Conservation (phyloP, 441 rosid species). For the Syzygium syzygioides region DNA sequence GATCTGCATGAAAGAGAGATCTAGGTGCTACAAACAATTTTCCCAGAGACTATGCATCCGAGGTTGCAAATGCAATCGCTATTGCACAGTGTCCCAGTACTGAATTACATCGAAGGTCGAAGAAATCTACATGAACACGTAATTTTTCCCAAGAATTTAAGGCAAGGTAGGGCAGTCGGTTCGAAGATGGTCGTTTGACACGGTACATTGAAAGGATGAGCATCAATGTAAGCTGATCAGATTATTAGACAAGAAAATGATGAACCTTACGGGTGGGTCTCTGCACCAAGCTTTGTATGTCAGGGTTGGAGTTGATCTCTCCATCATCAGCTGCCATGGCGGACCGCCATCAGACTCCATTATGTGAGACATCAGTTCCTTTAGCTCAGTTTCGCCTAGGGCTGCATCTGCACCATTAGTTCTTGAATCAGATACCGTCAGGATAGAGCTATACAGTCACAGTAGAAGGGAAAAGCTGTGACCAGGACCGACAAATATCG, state of each 20-base stretch:
- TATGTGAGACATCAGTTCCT: neutral
- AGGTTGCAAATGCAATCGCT: neutral
- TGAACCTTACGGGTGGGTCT: conserved; percentile 4
- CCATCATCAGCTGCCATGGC: conserved; percentile 10
- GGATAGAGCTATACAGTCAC: neutral
- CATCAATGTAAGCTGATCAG: neutral
- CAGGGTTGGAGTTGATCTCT: neutral
- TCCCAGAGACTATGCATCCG: neutral
- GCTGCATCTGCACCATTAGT: neutral
- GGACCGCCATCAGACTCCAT: neutral
- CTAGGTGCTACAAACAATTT: neutral
- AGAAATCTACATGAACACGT: neutral
- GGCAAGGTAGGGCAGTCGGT: neutral
- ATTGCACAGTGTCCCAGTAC: neutral
- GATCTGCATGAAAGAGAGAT: neutral
- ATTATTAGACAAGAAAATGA: neutral
- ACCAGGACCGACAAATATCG: neutral
- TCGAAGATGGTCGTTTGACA: neutral
- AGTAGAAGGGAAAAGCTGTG: neutral
- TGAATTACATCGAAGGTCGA: neutral
- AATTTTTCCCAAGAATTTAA: neutral
- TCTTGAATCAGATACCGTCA: neutral
- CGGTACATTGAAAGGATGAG: neutral
- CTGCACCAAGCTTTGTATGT: conserved; percentile 13
- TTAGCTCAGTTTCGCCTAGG: conserved; percentile 2